Evolutionary conservation across 371 early-diverging fungal genomes (phyloP).

Genomic region (Amoeboaphelidium protococcarum): DNA sequence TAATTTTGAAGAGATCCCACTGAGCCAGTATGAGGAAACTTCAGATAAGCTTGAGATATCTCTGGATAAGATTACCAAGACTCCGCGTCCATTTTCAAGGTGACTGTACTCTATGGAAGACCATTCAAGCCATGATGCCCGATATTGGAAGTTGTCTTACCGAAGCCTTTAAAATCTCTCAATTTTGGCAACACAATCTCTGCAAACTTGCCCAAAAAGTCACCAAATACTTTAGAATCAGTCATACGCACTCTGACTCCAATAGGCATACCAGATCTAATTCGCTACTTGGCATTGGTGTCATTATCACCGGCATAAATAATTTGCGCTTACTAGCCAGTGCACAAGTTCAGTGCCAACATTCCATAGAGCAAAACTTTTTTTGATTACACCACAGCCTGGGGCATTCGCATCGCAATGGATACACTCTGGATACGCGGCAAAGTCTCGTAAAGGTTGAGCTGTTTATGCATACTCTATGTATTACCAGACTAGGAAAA

Average conservation of each 20-base stretch:
- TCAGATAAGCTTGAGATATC: not conserved
- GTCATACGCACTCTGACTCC: not conserved
- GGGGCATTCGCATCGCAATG: not conserved
- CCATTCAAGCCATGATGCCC: not conserved
- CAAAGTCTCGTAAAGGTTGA: not conserved
- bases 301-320: not conserved
- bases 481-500: not conserved
- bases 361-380: not conserved
- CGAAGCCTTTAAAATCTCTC: not conserved
- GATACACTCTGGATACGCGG: not conserved
- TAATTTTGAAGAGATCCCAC: not conserved
- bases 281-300: not conserved
- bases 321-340: not conserved
- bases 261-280: not conserved
- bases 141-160: not conserved
- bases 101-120: too few relatives aligned
- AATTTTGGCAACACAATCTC: not conserved
- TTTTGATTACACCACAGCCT: not conserved
- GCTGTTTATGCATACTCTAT: not conserved
- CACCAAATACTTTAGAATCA: not conserved
- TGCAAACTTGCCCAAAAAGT: not conserved
- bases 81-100: not conserved
- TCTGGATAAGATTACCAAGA: not conserved
- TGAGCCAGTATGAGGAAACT: not conserved
- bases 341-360: not conserved